Base-by-base conservation (phyloP, 768 basidiomycete genomes). In the Daedaleopsis sinensis region DNA sequence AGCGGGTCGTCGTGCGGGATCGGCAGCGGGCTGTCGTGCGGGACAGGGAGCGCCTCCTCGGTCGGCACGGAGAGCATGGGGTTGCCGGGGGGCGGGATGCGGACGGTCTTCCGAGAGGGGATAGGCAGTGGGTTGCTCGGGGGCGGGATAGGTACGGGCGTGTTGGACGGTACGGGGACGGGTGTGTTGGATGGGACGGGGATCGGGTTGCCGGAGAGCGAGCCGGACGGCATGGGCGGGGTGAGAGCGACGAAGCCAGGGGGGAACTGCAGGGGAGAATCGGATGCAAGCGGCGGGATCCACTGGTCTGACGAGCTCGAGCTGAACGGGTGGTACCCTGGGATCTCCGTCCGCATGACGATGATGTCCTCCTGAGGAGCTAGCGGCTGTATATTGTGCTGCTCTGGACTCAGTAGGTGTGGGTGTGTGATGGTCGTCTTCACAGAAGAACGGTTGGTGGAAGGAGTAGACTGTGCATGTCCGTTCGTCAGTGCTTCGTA, bases 331-430 rank as follows among this genome's bases (percentile, higher is more conserved):
- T 58, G n/a, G 43, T 64, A 61, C 2, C 48, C 63, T 6, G 60
- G 58, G 19, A 55, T 58, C 37, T 61, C 64, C 23, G 59, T 55
- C 6, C 38, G 50, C 49, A 62, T 67, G 32, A 59, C 54, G 21
- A 52, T 49, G n/a, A 58, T 32, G n/a, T 57, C 52, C 16, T 61
- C 57, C 39, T 57, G 58, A 18, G 62, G 51, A 10, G 52, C 24
- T 6, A 58, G 16, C 3, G 70, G 66, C 6, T 66, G 65, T 7
- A 59, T 44, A 5, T 52, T 54, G 53, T 61, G 65, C 18, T 61
- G 65, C 18, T 75, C 73, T 5, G 74, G 74, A 24, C 73, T 75
- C 18, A 75, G 67, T 11, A 75, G 59, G 32, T 69, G 67, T 10
- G 64, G 71, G 10, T 68, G 61, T 16, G 65, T 65, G n/a, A 57